These are phyloP conservation scores for Tagetes erecta DNA, from an alignment of 129 eudicot species.

Conservation along the genomic window DNA sequence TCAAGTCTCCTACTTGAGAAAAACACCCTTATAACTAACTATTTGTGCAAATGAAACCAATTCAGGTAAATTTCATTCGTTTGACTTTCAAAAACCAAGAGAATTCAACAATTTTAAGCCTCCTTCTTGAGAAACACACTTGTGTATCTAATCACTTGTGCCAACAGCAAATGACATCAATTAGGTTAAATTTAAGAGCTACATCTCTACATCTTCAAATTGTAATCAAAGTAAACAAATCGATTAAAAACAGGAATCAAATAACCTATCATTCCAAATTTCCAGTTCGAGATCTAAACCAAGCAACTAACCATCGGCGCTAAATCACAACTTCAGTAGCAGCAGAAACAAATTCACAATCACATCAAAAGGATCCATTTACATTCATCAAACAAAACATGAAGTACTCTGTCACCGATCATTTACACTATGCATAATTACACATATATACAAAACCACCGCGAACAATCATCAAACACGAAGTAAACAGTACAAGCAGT, in stretches of 20 bases:
- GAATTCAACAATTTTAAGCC: slow-evolving; percentile 1
- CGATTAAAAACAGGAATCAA: slow-evolving; percentile 1
- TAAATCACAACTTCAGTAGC: neutral
- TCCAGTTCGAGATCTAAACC: slow-evolving; percentile 25
- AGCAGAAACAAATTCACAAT: neutral
- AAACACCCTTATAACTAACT: neutral
- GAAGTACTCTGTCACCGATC: neutral
- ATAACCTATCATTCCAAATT: neutral
- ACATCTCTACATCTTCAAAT: slow-evolving; percentile 18
- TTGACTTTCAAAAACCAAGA: neutral
- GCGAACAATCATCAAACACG: slow-evolving; percentile 3
- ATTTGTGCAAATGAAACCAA: slow-evolving; percentile 11
- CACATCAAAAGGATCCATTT: neutral
- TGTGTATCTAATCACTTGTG: slow-evolving; percentile 1
- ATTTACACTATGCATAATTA: slow-evolving; percentile 14
- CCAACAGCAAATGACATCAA: slow-evolving; percentile 16
- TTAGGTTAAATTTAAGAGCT: slow-evolving; percentile 22
- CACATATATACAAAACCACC: neutral
- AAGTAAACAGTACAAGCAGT: slow-evolving; percentile 2
- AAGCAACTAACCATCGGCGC: slow-evolving; percentile 10
- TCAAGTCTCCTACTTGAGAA: neutral
- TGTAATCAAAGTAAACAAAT: neutral
- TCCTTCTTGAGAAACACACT: neutral
- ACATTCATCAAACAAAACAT: slow-evolving; percentile 23
- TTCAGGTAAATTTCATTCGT: neutral